Evolutionary conservation across 2,329 filamentous ascomycete genomes (phyloP).

Genomic region (Penicillium sp.): DNA sequence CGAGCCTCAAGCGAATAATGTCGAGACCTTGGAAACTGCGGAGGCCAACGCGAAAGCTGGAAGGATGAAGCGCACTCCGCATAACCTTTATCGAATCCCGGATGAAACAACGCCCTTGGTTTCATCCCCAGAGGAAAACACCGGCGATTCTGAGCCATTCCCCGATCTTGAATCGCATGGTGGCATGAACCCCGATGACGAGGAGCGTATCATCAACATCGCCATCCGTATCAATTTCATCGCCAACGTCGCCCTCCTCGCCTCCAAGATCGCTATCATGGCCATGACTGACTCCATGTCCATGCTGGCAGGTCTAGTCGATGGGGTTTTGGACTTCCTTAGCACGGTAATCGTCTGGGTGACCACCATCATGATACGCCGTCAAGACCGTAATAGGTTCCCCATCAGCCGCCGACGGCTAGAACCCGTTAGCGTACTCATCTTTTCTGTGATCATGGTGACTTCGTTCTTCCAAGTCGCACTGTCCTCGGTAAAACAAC

Average conservation of each 20-base stretch:
- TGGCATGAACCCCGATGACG: conserved; percentile 62
- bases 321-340: conserved; percentile 67
- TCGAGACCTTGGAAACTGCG: conserved; percentile 49
- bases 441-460: conserved; percentile 68
- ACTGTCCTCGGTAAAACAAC: conserved; percentile 60
- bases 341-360: conserved; percentile 65
- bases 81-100: conserved; percentile 76
- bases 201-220: conserved; percentile 74
- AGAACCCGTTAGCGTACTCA: conserved; percentile 66
- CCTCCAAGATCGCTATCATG: conserved; percentile 76
- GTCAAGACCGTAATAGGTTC: conserved; percentile 64
- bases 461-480: conserved; percentile 66
- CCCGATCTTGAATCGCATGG: conserved; percentile 50
- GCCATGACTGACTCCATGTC: conserved; percentile 70
- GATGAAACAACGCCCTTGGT: conserved; percentile 36
- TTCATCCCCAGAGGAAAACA: conserved; percentile 58
- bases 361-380: conserved; percentile 61
- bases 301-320: conserved; percentile 66
- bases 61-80: conserved; percentile 73
- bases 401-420: conserved; percentile 64
- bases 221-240: conserved; percentile 85
- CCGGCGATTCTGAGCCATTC: conserved; percentile 44
- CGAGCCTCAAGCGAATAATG: conserved; percentile 45
- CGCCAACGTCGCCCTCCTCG: conserved; percentile 74
- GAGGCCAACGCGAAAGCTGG: conserved; percentile 41